Evolutionary conservation across 176 grass and related monocot genomes (phyloP).

Genomic region (Cocos nucifera): DNA sequence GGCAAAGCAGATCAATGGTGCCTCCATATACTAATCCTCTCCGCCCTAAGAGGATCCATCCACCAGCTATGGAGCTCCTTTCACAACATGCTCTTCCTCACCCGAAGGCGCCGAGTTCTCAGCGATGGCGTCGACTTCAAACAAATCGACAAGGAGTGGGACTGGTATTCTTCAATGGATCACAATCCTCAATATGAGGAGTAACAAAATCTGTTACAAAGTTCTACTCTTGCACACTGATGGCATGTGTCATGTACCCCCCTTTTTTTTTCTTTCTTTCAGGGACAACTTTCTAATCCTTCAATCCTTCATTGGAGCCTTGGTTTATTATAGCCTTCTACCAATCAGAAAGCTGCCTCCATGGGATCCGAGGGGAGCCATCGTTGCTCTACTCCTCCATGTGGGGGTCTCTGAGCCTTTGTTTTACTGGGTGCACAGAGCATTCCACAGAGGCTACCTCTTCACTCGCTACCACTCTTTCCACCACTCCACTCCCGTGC

Average conservation of each 20-base stretch:
- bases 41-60: conserved; percentile 30
- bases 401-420: conserved; percentile 50
- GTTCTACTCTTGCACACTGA: too few species aligned
- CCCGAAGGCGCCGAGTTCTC: conserved; percentile 43
- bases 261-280: background rate
- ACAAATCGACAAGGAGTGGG: conserved; percentile 86
- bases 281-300: conserved; percentile 97
- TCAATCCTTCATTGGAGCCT: conserved; percentile 37
- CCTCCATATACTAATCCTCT: conserved; percentile 52
- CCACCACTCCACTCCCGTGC: conserved; percentile 63
- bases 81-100: conserved; percentile 79
- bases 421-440: conserved; percentile 48
- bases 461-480: conserved; percentile 56
- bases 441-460: conserved; percentile 41
- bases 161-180: conserved; percentile 38
- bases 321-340: conserved; percentile 42
- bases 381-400: conserved; percentile 36
- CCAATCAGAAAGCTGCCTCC: conserved; percentile 42
- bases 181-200: too few species aligned
- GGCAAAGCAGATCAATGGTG: conserved; percentile 53
- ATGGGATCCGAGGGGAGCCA: conserved; percentile 39
- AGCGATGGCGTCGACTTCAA: conserved; percentile 56
- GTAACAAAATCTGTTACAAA: too few species aligned
- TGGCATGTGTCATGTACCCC: background rate
- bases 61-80: conserved; percentile 52